Evolutionary conservation across 345 rosid genomes (phyloP).

Genomic region (Camelina sativa): DNA sequence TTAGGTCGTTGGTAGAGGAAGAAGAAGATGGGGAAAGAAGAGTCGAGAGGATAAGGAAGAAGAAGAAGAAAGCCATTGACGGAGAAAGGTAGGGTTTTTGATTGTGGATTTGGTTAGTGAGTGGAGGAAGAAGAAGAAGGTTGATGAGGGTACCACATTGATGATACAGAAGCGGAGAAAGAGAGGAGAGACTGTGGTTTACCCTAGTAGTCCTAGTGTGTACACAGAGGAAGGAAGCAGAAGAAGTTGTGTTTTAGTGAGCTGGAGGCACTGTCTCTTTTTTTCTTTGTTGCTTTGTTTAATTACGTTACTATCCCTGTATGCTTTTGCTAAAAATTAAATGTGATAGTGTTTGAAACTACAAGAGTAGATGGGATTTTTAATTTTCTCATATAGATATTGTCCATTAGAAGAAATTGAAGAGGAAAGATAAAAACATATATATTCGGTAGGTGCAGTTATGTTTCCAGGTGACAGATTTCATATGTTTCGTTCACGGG

Average conservation of each 20-base stretch:
- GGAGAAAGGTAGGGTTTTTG: constrained; percentile 5
- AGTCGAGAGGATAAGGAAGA: constrained; percentile 38
- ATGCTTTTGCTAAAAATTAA: neutral
- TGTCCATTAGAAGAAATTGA: constrained; percentile 1
- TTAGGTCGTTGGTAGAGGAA: constrained; percentile 38
- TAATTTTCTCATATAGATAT: neutral
- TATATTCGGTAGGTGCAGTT: constrained; percentile 22
- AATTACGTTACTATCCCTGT: constrained; percentile 13
- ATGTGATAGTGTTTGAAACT: constrained; percentile 3
- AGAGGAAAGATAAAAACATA: neutral
- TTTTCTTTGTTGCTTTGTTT: neutral
- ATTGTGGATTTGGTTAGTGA: constrained; percentile 28
- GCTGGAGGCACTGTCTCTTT: constrained; percentile 43
- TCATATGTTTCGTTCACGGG: constrained; percentile 26
- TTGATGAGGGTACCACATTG: constrained; percentile 40
- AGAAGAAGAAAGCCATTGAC: constrained; percentile 45
- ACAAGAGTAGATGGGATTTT: neutral
- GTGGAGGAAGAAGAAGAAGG: constrained; percentile 33
- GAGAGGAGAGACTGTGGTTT: constrained; percentile 21
- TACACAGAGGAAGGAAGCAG: constrained; percentile 34
- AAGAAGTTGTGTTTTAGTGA: constrained; percentile 41
- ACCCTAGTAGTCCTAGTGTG: constrained; percentile 23
- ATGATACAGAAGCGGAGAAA: constrained; percentile 31
- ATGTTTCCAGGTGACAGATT: constrained; percentile 40
- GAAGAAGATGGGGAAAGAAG: constrained; percentile 37